These are phyloP conservation scores for Neckera pumila DNA, from an alignment of 225 moss, liverwort and hornwort species.

Conservation along the genomic window DNA sequence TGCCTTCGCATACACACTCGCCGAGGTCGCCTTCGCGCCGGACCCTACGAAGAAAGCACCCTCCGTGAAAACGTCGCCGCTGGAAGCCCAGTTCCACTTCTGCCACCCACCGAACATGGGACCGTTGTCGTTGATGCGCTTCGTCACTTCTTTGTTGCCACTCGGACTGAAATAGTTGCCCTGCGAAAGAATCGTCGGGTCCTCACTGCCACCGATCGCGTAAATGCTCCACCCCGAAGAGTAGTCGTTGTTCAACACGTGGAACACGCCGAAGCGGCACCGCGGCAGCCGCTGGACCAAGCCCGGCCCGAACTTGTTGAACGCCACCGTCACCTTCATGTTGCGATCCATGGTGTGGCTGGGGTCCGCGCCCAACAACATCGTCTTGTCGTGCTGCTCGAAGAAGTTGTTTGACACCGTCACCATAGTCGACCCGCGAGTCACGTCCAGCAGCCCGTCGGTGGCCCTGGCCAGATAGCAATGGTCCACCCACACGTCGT, in stretches of 20 bases:
- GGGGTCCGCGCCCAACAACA: slow-evolving; percentile 18
- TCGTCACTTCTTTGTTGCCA: slow-evolving; percentile 18
- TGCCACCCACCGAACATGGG: slow-evolving; percentile 23
- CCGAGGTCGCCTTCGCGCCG: slow-evolving; percentile 9
- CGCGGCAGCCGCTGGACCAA: slow-evolving; percentile 32
- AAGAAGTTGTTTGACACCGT: slow-evolving; percentile 38
- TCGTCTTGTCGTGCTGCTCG: slow-evolving; percentile 44
- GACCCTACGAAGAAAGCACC: slow-evolving; percentile 22
- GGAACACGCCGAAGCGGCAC: slow-evolving; percentile 36
- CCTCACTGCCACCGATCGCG: slow-evolving; percentile 49
- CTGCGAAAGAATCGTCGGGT: slow-evolving; percentile 39
- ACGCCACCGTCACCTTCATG: slow-evolving; percentile 34
- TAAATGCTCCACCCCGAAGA: slow-evolving; percentile 19
- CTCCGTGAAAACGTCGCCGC: slow-evolving; percentile 12
- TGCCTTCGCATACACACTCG: slow-evolving; percentile 15
- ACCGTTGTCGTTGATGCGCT: slow-evolving; percentile 30
- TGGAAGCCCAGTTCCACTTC: slow-evolving; percentile 41
- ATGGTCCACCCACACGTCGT: slow-evolving; percentile 46
- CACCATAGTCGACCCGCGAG: slow-evolving; percentile 2
- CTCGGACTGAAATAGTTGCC: slow-evolving; percentile 35
- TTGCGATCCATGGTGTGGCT: not conserved
- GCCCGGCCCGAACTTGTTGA: slow-evolving; percentile 31
- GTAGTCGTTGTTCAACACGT: slow-evolving; percentile 53
- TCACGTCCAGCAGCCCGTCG: slow-evolving; percentile 39
- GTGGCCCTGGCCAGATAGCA: slow-evolving; percentile 31